Base-by-base conservation (phyloP, 257 asterid species). In the Echites panduratus region DNA sequence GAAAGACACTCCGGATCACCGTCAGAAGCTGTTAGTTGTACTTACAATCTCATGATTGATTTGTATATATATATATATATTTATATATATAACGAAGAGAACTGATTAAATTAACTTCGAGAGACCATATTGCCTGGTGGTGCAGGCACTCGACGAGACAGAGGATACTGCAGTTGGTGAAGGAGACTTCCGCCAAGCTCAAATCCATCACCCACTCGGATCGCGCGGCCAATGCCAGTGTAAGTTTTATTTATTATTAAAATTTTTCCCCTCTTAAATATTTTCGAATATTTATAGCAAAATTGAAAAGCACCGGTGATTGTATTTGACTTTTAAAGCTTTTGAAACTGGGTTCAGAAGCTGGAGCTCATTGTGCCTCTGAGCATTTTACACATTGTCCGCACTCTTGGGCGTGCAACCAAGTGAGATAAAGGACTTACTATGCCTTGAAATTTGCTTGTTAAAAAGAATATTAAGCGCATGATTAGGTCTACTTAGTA, bases 151-250 rank as follows among this genome's bases (percentile, higher is more conserved):
- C 66, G 27, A 52, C 72, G 35, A 71, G 80, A 56, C 72, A 70
- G 57, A 40, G 72, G 65, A 77, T 77, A 47, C 32, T 72, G 73
- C 66, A 22, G 48, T 35, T 72, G 68, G 81, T 77, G 64, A 77
- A 77, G 81, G 77, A 77, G 50, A 77, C 73, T 10, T 77, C 81
- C 35, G 66, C 70, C 11, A 77, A 71, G 70, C 81, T 71, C 56
- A 77, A 77, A 68, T 67, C 74, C 47, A 66, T 77, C 52, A 56
- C 70, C 52, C 70, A 71, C 32, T 69, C 73, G 16, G 72, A 70
- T 20, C 80, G 70, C 35, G 64, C 40, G 16, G 59, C 27, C 68
- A 48, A 66, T 40, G 45, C 68, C 54, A n/a, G 17, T 56, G 77
- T 77, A 56, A 29, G 73, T 17, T 49, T 45, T n/a, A 47, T 50